Evolutionary conservation across 2,329 filamentous ascomycete genomes (phyloP).

Genomic region (Cordyceps sp.): DNA sequence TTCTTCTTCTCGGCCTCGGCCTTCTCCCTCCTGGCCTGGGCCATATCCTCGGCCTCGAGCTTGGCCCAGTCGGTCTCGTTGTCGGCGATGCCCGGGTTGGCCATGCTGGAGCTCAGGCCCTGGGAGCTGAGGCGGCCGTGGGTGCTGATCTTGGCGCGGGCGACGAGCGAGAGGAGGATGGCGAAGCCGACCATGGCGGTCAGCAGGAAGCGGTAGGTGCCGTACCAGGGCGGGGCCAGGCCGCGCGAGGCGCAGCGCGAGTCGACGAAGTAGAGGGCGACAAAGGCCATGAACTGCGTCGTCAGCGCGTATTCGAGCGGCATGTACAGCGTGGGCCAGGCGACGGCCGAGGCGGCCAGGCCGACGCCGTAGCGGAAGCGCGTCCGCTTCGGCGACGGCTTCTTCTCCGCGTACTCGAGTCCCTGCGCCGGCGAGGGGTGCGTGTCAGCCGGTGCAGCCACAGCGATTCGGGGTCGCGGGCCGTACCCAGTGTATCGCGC

Average conservation of each 20-base stretch:
- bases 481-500: slow-evolving; percentile 70
- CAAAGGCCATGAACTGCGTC: slow-evolving; percentile 72
- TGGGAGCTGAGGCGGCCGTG: slow-evolving; percentile 11
- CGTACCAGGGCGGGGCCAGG: slow-evolving; percentile 76
- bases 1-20: slow-evolving; percentile 20
- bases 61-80: slow-evolving; percentile 27
- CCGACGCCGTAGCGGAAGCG: slow-evolving; percentile 74
- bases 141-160: slow-evolving; percentile 55
- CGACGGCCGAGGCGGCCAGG: slow-evolving; percentile 60
- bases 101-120: slow-evolving; percentile 21
- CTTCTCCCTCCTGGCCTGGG: slow-evolving; percentile 19
- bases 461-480: neutral
- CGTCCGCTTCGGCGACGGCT: slow-evolving; percentile 41
- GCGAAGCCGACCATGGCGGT: slow-evolving; percentile 76
- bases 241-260: slow-evolving; percentile 54
- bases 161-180: slow-evolving; percentile 67
- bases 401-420: slow-evolving; percentile 64
- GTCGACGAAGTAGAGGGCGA: slow-evolving; percentile 73
- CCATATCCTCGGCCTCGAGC: slow-evolving; percentile 24
- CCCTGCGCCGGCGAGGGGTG: slow-evolving; percentile 25
- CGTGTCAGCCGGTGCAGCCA: neutral
- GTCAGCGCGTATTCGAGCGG: slow-evolving; percentile 75
- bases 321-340: slow-evolving; percentile 80
- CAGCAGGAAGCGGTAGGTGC: slow-evolving; percentile 77
- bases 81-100: slow-evolving; percentile 15